Base-by-base conservation (phyloP, 306 rosid species). In the Pyrus betulifolia region DNA sequence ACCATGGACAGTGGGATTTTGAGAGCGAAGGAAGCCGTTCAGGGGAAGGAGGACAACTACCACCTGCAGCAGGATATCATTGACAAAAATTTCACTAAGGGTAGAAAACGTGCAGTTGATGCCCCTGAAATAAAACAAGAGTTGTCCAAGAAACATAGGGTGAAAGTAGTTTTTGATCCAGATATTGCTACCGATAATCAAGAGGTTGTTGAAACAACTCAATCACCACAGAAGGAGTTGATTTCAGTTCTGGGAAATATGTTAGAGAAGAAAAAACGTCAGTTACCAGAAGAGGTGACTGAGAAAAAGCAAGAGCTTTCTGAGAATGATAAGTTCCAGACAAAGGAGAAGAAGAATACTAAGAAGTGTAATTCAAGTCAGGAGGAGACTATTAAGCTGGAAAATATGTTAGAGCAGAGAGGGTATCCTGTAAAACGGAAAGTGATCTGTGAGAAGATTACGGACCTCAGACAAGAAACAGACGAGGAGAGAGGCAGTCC, bases 1-100 rank as follows among this genome's bases (percentile, higher is more conserved):
- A 95, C 97, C 69, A 75, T 92, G 93, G 78, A 71, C 54, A 52
- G 87, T 65, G 85, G 77, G 67, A 77, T 80, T 68, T 70, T 78
- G 78, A 63, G 74, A 70, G 77, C 74, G 19, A 55, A 46, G 74
- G 83, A 85, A 76, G 78, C 61, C 42, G 84, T 40, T 78, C 81
- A 76, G 84, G 78, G 81, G 81, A 72, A 76, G 59, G 84, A 79
- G 71, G 54, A 72, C 35, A 79, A 79, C 75, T 58, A 70, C 42
- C 58, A 73, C 45, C 59, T 35, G 23, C 67, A 72, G 84, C 74
- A 74, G 4, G 82, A 70, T 65, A 75, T 54, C 68, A 30, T 59
- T 30, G 30, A 73, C 79, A 86, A 85, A 63, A 80, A 14, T 74
- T 57, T 21, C 70, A 69, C 55, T 27, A 80, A 81, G 77, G 77